phyloP scores from a whole-genome alignment of 2,329 filamentous ascomycete genomes.

The Exophiala spinifera region DNA sequence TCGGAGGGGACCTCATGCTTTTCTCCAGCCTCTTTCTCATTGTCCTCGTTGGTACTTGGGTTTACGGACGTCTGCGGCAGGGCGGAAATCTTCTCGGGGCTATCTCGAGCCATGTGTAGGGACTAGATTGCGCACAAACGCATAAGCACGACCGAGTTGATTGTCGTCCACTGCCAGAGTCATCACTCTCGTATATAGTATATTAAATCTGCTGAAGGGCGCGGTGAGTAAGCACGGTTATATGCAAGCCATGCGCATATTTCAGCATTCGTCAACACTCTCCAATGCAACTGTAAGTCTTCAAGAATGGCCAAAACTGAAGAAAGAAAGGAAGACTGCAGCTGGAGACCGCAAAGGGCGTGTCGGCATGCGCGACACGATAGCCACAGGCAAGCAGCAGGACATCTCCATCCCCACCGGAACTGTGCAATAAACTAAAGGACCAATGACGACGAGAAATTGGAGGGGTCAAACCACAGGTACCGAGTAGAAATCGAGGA shows the following conservation, averaged over 20 bases:
- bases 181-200: conserved; percentile 10
- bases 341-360: neutral
- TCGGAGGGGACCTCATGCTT: conserved; percentile 5
- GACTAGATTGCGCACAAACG: neutral
- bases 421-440: neutral
- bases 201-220: neutral
- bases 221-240: neutral
- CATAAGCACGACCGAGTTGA: neutral
- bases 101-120: conserved; percentile 9
- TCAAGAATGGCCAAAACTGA: neutral
- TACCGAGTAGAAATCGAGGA: neutral
- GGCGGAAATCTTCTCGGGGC: conserved; percentile 13
- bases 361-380: neutral
- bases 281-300: neutral
- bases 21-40: conserved; percentile 5
- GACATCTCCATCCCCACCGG: neutral
- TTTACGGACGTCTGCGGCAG: conserved; percentile 3
- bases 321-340: neutral
- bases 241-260: conserved; percentile 9
- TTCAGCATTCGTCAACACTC: neutral
- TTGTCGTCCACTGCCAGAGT: conserved; percentile 9
- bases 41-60: neutral
- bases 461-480: neutral
- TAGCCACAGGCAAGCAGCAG: neutral
- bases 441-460: neutral